A percentile compares a stretch with the other conserved stretches of the same genome.
Evolutionary conservation across 2,329 filamentous ascomycete genomes (phyloP).

Genomic region (Alternaria viburni): DNA sequence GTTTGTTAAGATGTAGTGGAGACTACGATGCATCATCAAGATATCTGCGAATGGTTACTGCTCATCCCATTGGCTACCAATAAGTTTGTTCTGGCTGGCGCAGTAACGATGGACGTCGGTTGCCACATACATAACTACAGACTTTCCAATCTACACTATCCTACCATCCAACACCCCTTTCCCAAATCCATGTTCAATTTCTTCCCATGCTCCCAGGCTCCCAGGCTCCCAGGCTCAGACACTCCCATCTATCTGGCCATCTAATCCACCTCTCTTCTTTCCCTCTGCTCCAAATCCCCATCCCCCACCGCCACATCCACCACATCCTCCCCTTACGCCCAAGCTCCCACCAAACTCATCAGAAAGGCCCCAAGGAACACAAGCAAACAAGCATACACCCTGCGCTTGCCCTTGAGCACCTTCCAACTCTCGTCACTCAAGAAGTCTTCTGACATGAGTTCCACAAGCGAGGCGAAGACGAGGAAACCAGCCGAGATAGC

Average conservation of each 20-base stretch:
- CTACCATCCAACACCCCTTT: not conserved
- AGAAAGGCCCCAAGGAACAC: slow-evolving; percentile 69
- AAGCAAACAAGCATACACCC: slow-evolving; percentile 67
- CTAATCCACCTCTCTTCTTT: not conserved
- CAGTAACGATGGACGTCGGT: not conserved
- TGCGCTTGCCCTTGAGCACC: slow-evolving; percentile 65
- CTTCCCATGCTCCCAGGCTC: not conserved
- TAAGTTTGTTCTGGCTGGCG: not conserved
- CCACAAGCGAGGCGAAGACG: slow-evolving; percentile 82
- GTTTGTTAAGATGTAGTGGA: not conserved
- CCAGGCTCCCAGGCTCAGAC: not conserved
- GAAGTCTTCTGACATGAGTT: slow-evolving; percentile 86
- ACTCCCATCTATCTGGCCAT: not conserved
- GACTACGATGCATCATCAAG: not conserved
- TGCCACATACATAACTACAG: not conserved
- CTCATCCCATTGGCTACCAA: not conserved
- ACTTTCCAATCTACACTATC: not conserved
- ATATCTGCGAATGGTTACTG: not conserved
- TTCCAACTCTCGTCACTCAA: slow-evolving; percentile 76
- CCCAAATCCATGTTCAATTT: not conserved
- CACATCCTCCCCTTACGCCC: slow-evolving; percentile 58
- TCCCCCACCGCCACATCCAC: not conserved
- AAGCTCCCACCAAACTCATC: slow-evolving; percentile 76
- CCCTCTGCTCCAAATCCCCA: not conserved
- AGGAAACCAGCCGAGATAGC: slow-evolving; percentile 81